Evolutionary conservation across 495 filamentous ascomycete genomes (phyloP).

Genomic region (Symbiotaphrina buchneri): DNA sequence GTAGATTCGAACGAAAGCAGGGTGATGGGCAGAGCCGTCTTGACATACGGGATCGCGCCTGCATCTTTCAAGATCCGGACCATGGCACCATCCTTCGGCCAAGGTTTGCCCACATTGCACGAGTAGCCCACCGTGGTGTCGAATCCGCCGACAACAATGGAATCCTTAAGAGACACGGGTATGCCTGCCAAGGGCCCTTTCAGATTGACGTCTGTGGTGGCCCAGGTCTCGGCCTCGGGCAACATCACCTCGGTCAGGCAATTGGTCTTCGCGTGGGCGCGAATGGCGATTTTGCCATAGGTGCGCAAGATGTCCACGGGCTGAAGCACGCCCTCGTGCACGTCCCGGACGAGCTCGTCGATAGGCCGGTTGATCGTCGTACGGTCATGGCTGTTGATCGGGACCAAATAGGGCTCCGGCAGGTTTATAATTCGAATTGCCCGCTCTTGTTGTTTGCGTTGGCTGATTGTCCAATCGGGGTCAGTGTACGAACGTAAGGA

Average conservation of each 20-base stretch:
- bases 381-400: constrained; percentile 36
- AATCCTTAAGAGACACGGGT: constrained; percentile 77
- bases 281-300: constrained; percentile 78
- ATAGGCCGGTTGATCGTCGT: constrained; percentile 52
- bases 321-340: constrained; percentile 40
- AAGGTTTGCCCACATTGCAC: constrained; percentile 40
- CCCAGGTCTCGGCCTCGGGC: constrained; percentile 58
- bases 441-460: constrained; percentile 60
- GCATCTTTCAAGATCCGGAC: constrained; percentile 68
- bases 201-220: constrained; percentile 42
- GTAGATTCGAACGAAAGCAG: constrained; percentile 80
- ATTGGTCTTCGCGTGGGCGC: constrained; percentile 73
- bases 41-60: constrained; percentile 89
- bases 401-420: constrained; percentile 34
- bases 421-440: constrained; percentile 42
- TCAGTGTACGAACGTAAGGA: constrained; percentile 1
- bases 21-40: constrained; percentile 85
- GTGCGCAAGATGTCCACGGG: constrained; percentile 58
- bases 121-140: constrained; percentile 75
- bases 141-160: constrained; percentile 65
- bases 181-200: constrained; percentile 76
- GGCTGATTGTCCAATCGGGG: constrained; percentile 21
- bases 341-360: constrained; percentile 49
- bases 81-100: constrained; percentile 44
- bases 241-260: constrained; percentile 83